Evolutionary conservation across 768 basidiomycete species (phyloP).

Genomic region (Cyathus striatus): DNA sequence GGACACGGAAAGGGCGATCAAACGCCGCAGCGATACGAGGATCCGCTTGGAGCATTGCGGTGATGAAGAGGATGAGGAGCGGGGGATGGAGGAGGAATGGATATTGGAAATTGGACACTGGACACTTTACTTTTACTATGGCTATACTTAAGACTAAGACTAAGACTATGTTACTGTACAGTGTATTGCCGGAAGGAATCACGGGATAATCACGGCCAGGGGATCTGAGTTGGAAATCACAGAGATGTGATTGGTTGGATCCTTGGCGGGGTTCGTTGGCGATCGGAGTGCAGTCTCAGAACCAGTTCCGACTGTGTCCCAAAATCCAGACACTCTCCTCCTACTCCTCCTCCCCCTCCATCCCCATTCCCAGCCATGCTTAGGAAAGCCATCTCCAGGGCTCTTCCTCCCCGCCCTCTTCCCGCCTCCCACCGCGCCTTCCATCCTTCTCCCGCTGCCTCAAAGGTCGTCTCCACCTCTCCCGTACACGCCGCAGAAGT

Average conservation of each 20-base stretch:
- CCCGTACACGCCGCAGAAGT: slow-evolving; percentile 81
- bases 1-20: slow-evolving; percentile 21
- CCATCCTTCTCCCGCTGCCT: slow-evolving; percentile 54
- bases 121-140: too few species aligned
- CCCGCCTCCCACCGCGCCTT: slow-evolving; percentile 54
- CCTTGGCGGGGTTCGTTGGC: slow-evolving; percentile 20
- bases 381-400: slow-evolving; percentile 55
- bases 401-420: slow-evolving; percentile 37
- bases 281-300: slow-evolving; percentile 15
- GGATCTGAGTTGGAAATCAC: slow-evolving; percentile 26
- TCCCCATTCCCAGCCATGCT: slow-evolving; percentile 43
- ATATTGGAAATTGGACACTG: too few species aligned
- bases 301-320: slow-evolving; percentile 2
- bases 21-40: slow-evolving; percentile 24
- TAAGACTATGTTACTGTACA: slow-evolving; percentile 5
- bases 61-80: slow-evolving; percentile 10
- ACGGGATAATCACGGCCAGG: too few species aligned
- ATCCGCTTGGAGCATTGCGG: slow-evolving; percentile 36
- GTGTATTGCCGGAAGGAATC: too few species aligned
- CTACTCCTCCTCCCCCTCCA: neutral
- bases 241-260: slow-evolving; percentile 35
- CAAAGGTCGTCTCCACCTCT: slow-evolving; percentile 62
- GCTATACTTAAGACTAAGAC: too few species aligned
- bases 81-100: too few species aligned
- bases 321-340: neutral